Evolutionary conservation across 179 eudicot species (phyloP), one percentile per base, ranked within the genome.

Genomic region (Nepenthes alata): DNA sequence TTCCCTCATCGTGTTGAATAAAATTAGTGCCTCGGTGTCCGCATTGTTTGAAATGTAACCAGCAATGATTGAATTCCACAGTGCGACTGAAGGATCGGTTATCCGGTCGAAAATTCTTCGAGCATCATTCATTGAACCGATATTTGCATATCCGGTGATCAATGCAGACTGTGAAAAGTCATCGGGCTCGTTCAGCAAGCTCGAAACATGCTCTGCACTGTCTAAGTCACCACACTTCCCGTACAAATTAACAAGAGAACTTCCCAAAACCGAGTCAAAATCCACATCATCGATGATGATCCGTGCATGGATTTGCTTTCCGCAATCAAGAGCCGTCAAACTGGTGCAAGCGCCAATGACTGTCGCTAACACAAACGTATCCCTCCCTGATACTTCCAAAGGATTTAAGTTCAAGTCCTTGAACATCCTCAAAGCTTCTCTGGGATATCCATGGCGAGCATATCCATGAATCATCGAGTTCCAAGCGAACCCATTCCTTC

Each of bases 381-480:
- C 91, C 41, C 62, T 68, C 58, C 73, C 65, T 15, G 71, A 72
- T 54, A 8, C 67, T 63, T 70, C 86, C 49, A 8, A 37, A 3
- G 37, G 61, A 61, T 78, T 78, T 57, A 66, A 74, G 52, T 60
- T 74, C 74, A 83, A 57, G 48, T 75, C 82, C 65, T 71, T 87
- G 34, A 89, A 87, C 79, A 90, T 13, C 63, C 76, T 79, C 68
- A 93, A 53, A 37, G 95, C 88, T 68, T 89, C 82, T 66, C 66
- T 37, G 6, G 86, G 73, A 66, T 12, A 51, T 72, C 91, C 94
- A 64, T 61, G 55, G 11, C 72, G 73, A 11, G 79, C 89, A 68
- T 85, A 85, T 66, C 89, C 97, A 77, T 89, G 97, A 63, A 93
- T 85, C 78, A 89, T 75, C 11, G 86, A 79, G 74, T 85, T 87